Percentiles rank a stretch among this genome's conserved stretches.
phyloP scores from a whole-genome alignment of 495 filamentous ascomycete genomes.

The Patellaria atrata region DNA sequence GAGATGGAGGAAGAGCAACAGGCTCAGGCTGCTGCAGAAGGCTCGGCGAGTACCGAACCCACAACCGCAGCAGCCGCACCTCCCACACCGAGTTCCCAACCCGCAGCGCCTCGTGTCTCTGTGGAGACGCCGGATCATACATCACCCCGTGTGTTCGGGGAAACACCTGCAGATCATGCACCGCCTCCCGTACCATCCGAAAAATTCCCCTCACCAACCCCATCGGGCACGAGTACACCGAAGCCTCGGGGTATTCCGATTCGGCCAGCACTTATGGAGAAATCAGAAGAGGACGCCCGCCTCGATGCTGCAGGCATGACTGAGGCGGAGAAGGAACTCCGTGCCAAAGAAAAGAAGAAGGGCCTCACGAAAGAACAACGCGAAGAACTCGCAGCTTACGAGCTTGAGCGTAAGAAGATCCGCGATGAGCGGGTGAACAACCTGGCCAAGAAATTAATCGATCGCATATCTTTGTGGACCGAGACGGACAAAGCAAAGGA shows the following conservation, averaged over 20 bases:
- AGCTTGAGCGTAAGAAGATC: conserved; percentile 66
- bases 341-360: conserved; percentile 81
- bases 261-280: conserved; percentile 77
- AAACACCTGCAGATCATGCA: background rate
- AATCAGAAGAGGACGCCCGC: conserved; percentile 70
- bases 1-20: conserved; percentile 28
- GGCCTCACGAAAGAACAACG: conserved; percentile 77
- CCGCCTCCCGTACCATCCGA: conserved; percentile 1
- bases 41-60: conserved; percentile 2
- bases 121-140: conserved; percentile 11
- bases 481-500: conserved; percentile 83
- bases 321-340: conserved; percentile 61
- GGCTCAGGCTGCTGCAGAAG: conserved; percentile 12
- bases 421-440: conserved; percentile 85
- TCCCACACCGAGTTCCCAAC: conserved; percentile 2
- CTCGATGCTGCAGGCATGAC: conserved; percentile 54
- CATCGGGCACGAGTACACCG: conserved; percentile 54
- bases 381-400: conserved; percentile 76
- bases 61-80: conserved; percentile 7
- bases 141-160: conserved; percentile 4
- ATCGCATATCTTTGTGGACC: conserved; percentile 89
- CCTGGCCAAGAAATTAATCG: conserved; percentile 67
- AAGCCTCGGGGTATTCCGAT: conserved; percentile 50
- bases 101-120: conserved; percentile 12
- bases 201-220: conserved; percentile 6